A percentile compares a stretch with the other conserved stretches of the same genome.
These are phyloP conservation scores for Pueraria montana DNA, from an alignment of 306 rosid genomes.

Conservation along the genomic window DNA sequence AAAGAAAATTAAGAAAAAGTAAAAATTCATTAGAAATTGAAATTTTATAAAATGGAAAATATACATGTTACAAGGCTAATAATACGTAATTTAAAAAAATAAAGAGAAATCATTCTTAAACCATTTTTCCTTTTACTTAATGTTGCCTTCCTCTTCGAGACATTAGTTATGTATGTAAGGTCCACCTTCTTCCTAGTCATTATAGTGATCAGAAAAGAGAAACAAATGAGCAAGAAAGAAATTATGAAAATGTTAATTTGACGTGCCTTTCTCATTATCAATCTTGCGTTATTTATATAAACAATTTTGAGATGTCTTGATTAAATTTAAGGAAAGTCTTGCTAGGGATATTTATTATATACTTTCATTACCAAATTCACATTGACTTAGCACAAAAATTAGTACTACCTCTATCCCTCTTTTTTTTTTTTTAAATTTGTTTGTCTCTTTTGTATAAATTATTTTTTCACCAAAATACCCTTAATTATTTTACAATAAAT, in stretches of 20 bases:
- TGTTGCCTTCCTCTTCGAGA: conserved; percentile 43
- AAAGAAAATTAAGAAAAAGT: background rate
- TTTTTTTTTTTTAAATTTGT: too few relatives aligned
- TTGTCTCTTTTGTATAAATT: too few relatives aligned
- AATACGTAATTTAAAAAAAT: background rate
- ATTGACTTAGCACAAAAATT: too few relatives aligned
- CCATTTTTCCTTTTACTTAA: conserved; percentile 40
- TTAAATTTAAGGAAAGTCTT: background rate
- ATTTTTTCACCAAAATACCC: too few relatives aligned
- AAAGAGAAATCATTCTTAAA: background rate
- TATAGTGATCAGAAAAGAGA: background rate
- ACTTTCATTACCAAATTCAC: too few relatives aligned
- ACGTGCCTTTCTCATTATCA: background rate
- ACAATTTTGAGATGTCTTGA: background rate
- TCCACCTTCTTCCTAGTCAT: conserved; percentile 50
- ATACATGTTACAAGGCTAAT: background rate
- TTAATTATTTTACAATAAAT: too few relatives aligned
- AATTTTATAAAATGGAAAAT: background rate
- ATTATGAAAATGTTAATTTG: background rate
- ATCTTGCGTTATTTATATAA: conserved; percentile 5
- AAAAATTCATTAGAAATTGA: background rate
- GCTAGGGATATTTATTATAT: background rate
- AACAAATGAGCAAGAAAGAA: background rate
- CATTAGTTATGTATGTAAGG: conserved; percentile 40
- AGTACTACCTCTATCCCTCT: too few relatives aligned